Evolutionary conservation across 2,329 filamentous ascomycete species (phyloP).

Genomic region (Claviceps paspali): DNA sequence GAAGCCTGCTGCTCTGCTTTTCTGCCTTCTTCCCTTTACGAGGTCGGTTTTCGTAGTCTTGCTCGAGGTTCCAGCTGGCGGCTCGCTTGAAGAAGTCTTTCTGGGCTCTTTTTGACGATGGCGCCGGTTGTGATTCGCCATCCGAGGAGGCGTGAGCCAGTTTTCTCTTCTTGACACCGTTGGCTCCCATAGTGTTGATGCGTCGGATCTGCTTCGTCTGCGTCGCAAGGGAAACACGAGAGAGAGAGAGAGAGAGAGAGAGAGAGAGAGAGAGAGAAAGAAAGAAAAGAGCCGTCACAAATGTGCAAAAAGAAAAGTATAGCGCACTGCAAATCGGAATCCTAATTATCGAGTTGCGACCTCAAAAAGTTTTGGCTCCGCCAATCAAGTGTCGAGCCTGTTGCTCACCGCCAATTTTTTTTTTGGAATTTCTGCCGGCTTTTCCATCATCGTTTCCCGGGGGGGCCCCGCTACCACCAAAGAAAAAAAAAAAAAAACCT

Average conservation of each 20-base stretch:
- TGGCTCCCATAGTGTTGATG: constrained; percentile 26
- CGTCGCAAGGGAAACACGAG: background rate
- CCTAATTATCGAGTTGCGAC: background rate
- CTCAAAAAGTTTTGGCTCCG: constrained; percentile 4
- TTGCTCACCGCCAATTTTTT: constrained; percentile 21
- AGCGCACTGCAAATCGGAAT: background rate
- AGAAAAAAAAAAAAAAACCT: constrained; percentile 5
- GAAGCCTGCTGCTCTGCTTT: constrained; percentile 58
- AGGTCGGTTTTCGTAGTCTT: constrained; percentile 71
- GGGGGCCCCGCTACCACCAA: constrained; percentile 1
- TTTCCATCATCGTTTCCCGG: background rate
- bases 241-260: background rate
- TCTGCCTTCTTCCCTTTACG: constrained; percentile 65
- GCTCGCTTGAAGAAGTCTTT: constrained; percentile 59
- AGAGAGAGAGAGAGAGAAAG: background rate
- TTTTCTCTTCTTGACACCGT: constrained; percentile 41
- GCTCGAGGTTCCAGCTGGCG: constrained; percentile 77
- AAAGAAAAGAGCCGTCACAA: background rate
- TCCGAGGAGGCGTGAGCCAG: constrained; percentile 36
- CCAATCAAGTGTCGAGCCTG: constrained; percentile 10
- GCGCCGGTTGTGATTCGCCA: constrained; percentile 23
- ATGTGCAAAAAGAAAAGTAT: background rate
- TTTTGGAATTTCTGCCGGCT: constrained; percentile 20
- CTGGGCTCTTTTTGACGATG: constrained; percentile 27
- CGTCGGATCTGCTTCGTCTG: background rate